Percentiles rank a stretch among this genome's conserved stretches.
Conservation (phyloP, 768 basidiomycete species). For the Galerina sulciceps region DNA sequence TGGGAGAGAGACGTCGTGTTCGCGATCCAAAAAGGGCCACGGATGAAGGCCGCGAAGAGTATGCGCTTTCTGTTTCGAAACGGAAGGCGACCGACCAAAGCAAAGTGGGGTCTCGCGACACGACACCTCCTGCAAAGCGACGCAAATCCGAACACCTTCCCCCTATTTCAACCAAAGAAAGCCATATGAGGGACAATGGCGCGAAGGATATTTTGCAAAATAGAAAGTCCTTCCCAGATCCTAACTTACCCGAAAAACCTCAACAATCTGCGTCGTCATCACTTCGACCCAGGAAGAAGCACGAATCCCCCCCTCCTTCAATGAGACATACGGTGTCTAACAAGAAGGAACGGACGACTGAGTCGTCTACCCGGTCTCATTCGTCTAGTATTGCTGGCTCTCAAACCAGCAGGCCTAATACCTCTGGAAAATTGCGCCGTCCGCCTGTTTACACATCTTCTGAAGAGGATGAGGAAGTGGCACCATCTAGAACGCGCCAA, state of each 20-base stretch:
- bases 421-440: slow-evolving; percentile 46
- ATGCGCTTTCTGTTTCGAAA: slow-evolving; percentile 5
- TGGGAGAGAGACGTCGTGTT: neutral
- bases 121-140: neutral
- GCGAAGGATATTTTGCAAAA: neutral
- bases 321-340: slow-evolving; percentile 20
- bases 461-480: slow-evolving; percentile 36
- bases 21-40: neutral
- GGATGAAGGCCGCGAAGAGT: neutral
- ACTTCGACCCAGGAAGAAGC: slow-evolving; percentile 35
- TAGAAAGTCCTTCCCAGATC: neutral
- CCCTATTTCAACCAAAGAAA: neutral
- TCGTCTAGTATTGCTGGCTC: slow-evolving; percentile 11
- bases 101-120: slow-evolving; percentile 2
- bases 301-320: slow-evolving; percentile 38
- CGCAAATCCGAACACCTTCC: slow-evolving; percentile 3
- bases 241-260: neutral
- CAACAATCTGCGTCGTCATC: slow-evolving; percentile 17
- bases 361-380: slow-evolving; percentile 23
- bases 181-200: neutral
- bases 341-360: slow-evolving; percentile 18
- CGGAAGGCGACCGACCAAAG: slow-evolving; percentile 16
- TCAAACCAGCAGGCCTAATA: slow-evolving; percentile 17
- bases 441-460: slow-evolving; percentile 72
- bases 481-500: slow-evolving; percentile 2